A percentile compares a stretch with the other conserved stretches of the same genome.
Conservation (phyloP, 345 rosid genomes). For the Gossypium rotundifolium region DNA sequence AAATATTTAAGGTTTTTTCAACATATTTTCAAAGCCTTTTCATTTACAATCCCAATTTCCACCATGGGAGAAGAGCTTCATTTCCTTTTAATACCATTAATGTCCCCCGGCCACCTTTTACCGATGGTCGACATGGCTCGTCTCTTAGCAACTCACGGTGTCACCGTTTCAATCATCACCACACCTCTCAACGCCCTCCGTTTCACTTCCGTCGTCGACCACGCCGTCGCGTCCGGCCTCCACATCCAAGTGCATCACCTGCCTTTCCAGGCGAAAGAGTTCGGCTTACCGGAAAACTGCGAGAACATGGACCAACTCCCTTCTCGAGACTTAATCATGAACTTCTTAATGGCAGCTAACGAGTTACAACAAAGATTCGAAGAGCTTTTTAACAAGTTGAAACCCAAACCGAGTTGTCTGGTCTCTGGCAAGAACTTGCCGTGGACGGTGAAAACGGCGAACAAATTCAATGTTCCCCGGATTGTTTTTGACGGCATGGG, state of each 20-base stretch:
- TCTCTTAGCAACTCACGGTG: constrained; percentile 34
- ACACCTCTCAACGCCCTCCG: constrained; percentile 31
- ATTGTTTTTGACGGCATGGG: constrained; percentile 38
- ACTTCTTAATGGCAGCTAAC: constrained; percentile 22
- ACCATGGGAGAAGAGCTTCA: constrained; percentile 27
- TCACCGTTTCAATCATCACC: constrained; percentile 29
- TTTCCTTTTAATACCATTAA: constrained; percentile 39
- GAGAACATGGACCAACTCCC: constrained; percentile 44
- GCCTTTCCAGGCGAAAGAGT: constrained; percentile 26
- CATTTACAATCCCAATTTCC: not conserved
- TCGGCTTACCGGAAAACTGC: constrained; percentile 36
- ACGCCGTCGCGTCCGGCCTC: constrained; percentile 22
- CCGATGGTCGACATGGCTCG: constrained; percentile 44
- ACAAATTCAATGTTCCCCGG: constrained; percentile 28
- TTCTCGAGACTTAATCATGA: constrained; percentile 19
- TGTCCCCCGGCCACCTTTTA: constrained; percentile 48
- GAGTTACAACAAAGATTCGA: constrained; percentile 31
- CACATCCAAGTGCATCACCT: constrained; percentile 25
- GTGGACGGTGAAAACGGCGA: constrained; percentile 35
- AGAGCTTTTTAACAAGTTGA: constrained; percentile 10
- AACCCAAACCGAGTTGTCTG: constrained; percentile 37
- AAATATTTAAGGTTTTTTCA: too few species aligned
- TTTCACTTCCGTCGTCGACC: constrained; percentile 13
- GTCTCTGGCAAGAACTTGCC: constrained; percentile 32
- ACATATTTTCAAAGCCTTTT: not conserved